Percentiles rank a stretch among this genome's conserved stretches.
phyloP scores from a whole-genome alignment of 78 protist species.

The Dictyostelium citrinum region DNA sequence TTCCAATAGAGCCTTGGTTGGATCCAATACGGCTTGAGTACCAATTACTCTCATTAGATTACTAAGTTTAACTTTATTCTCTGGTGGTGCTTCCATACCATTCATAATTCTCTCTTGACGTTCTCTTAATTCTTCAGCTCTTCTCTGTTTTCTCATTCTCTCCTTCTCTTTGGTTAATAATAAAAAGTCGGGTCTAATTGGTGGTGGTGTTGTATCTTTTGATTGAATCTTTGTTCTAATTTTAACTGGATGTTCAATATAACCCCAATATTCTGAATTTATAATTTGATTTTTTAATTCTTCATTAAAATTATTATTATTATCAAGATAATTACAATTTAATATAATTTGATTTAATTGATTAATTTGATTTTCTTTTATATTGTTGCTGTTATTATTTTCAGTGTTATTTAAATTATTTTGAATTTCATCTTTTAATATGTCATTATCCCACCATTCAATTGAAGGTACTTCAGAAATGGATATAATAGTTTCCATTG shows the following conservation, averaged over 20 bases:
- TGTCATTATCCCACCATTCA: constrained; percentile 78
- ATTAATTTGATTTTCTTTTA: neutral
- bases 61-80: constrained; percentile 75
- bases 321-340: neutral
- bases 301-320: neutral
- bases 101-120: constrained; percentile 61
- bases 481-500: neutral
- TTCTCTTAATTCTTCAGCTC: constrained; percentile 54
- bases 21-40: constrained; percentile 69
- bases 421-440: neutral
- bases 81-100: constrained; percentile 82
- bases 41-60: constrained; percentile 79
- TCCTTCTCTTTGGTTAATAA: constrained; percentile 69
- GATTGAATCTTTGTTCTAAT: constrained; percentile 33
- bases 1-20: constrained; percentile 30
- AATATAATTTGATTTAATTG: neutral
- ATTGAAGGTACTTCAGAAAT: constrained; percentile 27
- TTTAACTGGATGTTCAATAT: constrained; percentile 85
- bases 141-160: constrained; percentile 52
- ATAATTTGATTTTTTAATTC: neutral
- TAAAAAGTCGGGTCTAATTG: constrained; percentile 37
- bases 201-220: constrained; percentile 5
- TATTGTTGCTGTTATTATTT: neutral
- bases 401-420: neutral
- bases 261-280: constrained; percentile 31